Base-by-base conservation (phyloP, 768 basidiomycete genomes). In the Phylloporus sp. region DNA sequence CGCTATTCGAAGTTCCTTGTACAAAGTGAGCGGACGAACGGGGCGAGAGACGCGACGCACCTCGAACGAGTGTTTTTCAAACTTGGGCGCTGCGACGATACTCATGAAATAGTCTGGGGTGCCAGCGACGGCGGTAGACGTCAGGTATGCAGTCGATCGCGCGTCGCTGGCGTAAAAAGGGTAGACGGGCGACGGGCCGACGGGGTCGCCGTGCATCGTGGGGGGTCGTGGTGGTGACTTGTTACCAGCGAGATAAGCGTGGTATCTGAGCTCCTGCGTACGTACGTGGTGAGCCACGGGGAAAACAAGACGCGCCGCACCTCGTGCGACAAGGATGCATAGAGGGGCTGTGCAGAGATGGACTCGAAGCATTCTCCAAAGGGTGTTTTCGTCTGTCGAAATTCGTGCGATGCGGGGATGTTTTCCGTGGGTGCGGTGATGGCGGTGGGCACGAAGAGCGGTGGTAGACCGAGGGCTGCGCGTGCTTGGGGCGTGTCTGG, bases 1-100 rank as follows among this genome's bases (percentile, higher is more conserved):
- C 0, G 77, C 76, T 37, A 79, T 53, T 36, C 77, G 77, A 32
- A 79, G 70, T 63, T 80, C 79, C 79, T 80, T 15, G 18, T 50
- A 17, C 42, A 42, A 33, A 34, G 18, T 40, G 21, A 39, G 44
- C 3, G 26, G 38, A 42, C 44, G 44, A 22, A 11, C 35, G 24
- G 17, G 17, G 9, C 6, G 23, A 44, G 7, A 24, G 28, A 6
- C 11, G 9, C 9, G 11, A 24, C 59, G 47, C 37, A 78, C 78
- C 73, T 80, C 78, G 52, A 76, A 70, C 39, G 74, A 73, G 49
- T 78, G 77, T 42, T 69, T 66, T 6, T 66, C 61, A 44, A 65
- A 77, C 38, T 56, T 62, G 13, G 65, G 62, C 23, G 69, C 61
- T 3, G 71, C 58, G 29, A 57, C 66, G 46, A 77, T 68, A 47